phyloP scores from a whole-genome alignment of 2,329 filamentous ascomycete species.

The Penicillium sp. region DNA sequence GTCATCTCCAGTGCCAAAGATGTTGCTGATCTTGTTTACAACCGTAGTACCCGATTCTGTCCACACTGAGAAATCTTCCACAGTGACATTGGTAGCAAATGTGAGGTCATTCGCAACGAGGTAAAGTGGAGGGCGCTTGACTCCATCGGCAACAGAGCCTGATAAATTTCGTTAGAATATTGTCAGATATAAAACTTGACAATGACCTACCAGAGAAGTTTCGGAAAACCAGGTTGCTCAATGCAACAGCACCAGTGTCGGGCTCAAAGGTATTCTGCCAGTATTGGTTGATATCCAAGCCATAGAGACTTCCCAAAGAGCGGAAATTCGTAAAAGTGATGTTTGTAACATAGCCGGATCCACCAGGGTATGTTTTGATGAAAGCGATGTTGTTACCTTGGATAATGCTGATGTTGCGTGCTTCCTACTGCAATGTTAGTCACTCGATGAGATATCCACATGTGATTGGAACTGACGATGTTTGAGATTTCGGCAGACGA shows the following conservation, averaged over 20 bases:
- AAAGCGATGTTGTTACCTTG: slow-evolving; percentile 43
- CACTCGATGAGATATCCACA: neutral
- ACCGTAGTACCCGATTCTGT: slow-evolving; percentile 27
- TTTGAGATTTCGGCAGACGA: slow-evolving; percentile 34
- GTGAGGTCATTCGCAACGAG: slow-evolving; percentile 36
- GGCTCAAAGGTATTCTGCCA: slow-evolving; percentile 28
- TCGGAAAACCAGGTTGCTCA: slow-evolving; percentile 26
- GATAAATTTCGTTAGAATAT: neutral
- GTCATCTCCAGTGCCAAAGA: slow-evolving; percentile 36
- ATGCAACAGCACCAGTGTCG: slow-evolving; percentile 25
- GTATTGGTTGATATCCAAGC: slow-evolving; percentile 28
- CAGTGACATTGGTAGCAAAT: slow-evolving; percentile 33
- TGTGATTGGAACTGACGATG: slow-evolving; percentile 16
- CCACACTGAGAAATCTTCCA: slow-evolving; percentile 40
- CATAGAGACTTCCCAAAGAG: slow-evolving; percentile 27
- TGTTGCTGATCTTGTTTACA: slow-evolving; percentile 37
- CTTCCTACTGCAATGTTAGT: slow-evolving; percentile 19
- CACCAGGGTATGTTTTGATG: slow-evolving; percentile 44
- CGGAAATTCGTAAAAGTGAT: slow-evolving; percentile 35
- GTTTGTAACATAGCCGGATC: slow-evolving; percentile 40
- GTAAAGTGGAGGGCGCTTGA: slow-evolving; percentile 30
- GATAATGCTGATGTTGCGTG: slow-evolving; percentile 39
- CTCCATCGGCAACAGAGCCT: slow-evolving; percentile 36
- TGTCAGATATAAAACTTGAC: neutral
- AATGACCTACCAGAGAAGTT: slow-evolving; percentile 24